These are phyloP conservation scores for Litchi chinensis DNA, from an alignment of 345 rosid species.

Conservation along the genomic window DNA sequence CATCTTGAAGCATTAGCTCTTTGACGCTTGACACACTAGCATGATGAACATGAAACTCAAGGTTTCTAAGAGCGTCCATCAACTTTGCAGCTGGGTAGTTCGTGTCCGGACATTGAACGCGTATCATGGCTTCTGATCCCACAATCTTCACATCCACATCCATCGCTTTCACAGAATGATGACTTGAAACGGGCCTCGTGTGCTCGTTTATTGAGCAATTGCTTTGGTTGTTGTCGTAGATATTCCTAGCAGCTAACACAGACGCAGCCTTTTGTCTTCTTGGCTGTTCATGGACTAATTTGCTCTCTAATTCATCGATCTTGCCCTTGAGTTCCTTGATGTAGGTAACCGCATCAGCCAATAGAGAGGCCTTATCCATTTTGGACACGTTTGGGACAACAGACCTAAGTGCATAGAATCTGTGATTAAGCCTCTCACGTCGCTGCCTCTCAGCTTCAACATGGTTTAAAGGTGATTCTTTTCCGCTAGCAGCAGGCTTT, in stretches of 20 bases:
- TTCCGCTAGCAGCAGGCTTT: conserved; percentile 34
- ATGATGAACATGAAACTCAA: conserved; percentile 47
- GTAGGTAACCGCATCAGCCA: conserved; percentile 69
- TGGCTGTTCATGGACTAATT: conserved; percentile 13
- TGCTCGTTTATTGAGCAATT: not conserved
- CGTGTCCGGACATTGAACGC: conserved; percentile 41
- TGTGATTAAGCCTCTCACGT: conserved; percentile 75
- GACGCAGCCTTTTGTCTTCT: conserved; percentile 15
- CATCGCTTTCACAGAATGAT: conserved; percentile 11
- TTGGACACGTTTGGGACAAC: conserved; percentile 89
- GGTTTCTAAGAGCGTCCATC: conserved; percentile 48
- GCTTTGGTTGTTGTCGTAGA: conserved; percentile 2
- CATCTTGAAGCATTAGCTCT: conserved; percentile 48
- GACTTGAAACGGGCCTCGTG: conserved; percentile 10
- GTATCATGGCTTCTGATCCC: conserved; percentile 53
- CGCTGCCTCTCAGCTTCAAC: conserved; percentile 88
- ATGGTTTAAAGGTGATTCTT: conserved; percentile 51
- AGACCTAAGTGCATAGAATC: conserved; percentile 76
- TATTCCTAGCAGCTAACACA: not conserved
- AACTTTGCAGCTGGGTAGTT: conserved; percentile 52
- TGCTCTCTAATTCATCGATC: conserved; percentile 49
- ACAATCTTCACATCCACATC: conserved; percentile 57
- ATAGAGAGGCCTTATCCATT: conserved; percentile 88
- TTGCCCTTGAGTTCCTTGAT: conserved; percentile 65
- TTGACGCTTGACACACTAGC: conserved; percentile 49